Percentiles rank a stretch among this genome's conserved stretches.
phyloP scores from a whole-genome alignment of 179 eudicot genomes.

The Sideroxylon spinosum region DNA sequence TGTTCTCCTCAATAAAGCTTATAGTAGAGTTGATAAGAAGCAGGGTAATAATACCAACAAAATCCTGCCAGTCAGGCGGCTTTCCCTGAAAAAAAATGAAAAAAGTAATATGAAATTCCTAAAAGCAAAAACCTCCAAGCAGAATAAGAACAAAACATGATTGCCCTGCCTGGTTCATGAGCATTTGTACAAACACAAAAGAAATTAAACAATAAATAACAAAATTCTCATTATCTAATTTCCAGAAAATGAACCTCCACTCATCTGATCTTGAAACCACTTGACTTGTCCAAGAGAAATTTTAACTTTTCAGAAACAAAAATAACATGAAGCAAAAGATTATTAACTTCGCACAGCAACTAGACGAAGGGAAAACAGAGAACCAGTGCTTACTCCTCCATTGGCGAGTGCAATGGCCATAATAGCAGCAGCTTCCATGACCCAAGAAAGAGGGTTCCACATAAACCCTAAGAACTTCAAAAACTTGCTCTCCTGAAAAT shows the following conservation, averaged over 20 bases:
- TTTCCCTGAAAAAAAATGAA: conserved; percentile 43
- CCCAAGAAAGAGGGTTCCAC: conserved; percentile 98
- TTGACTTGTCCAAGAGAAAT: background rate
- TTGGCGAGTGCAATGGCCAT: conserved; percentile 97
- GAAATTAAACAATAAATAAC: background rate
- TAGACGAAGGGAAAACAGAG: background rate
- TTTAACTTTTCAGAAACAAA: background rate
- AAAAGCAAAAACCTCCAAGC: conserved; percentile 7
- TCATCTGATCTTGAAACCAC: conserved; percentile 1
- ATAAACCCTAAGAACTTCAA: conserved; percentile 87
- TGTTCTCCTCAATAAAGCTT: conserved; percentile 89
- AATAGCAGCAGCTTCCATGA: conserved; percentile 91
- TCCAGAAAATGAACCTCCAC: conserved; percentile 1
- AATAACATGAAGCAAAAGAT: background rate
- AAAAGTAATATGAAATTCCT: background rate
- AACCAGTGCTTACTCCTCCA: conserved; percentile 65
- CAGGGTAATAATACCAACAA: conserved; percentile 77
- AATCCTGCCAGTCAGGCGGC: conserved; percentile 97
- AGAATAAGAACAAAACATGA: background rate
- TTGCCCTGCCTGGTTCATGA: background rate
- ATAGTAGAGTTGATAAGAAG: conserved; percentile 85
- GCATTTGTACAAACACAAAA: conserved; percentile 1
- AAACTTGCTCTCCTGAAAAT: conserved; percentile 74
- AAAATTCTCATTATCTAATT: background rate
- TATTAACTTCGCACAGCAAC: background rate